phyloP scores from a whole-genome alignment of 371 early-diverging fungal species.

The Apophysomyces trapeziformis region DNA sequence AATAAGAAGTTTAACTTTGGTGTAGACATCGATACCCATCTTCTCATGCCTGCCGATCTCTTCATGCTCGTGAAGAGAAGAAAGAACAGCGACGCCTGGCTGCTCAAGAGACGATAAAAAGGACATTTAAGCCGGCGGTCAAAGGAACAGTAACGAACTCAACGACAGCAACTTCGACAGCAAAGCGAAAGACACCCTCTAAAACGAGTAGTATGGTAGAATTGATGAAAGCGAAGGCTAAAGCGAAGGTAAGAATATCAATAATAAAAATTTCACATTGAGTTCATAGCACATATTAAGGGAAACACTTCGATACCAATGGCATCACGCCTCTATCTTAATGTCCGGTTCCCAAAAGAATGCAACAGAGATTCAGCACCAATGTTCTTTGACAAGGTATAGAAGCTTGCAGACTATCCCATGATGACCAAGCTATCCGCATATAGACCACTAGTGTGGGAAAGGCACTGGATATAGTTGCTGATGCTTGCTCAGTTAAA shows the following conservation, averaged over 20 bases:
- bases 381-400: conserved; percentile 42
- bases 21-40: conserved; percentile 36
- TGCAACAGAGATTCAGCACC: conserved; percentile 9
- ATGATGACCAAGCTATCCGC: neutral
- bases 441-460: conserved; percentile 28
- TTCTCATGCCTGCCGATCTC: conserved; percentile 29
- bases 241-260: conserved; percentile 26
- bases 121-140: conserved; percentile 17
- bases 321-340: conserved; percentile 31
- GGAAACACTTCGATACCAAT: conserved; percentile 30
- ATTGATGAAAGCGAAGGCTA: conserved; percentile 42
- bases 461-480: conserved; percentile 27
- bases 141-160: neutral
- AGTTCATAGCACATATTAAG: neutral
- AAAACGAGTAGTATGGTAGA: conserved; percentile 34
- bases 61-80: conserved; percentile 24
- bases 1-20: neutral
- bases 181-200: conserved; percentile 13
- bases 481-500: conserved; percentile 26
- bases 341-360: conserved; percentile 30
- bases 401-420: neutral
- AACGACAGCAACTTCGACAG: conserved; percentile 4
- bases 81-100: conserved; percentile 29
- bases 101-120: conserved; percentile 34
- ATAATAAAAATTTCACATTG: neutral